Evolutionary conservation across 495 filamentous ascomycete genomes (phyloP).

Genomic region (Neurospora tetrasperma): DNA sequence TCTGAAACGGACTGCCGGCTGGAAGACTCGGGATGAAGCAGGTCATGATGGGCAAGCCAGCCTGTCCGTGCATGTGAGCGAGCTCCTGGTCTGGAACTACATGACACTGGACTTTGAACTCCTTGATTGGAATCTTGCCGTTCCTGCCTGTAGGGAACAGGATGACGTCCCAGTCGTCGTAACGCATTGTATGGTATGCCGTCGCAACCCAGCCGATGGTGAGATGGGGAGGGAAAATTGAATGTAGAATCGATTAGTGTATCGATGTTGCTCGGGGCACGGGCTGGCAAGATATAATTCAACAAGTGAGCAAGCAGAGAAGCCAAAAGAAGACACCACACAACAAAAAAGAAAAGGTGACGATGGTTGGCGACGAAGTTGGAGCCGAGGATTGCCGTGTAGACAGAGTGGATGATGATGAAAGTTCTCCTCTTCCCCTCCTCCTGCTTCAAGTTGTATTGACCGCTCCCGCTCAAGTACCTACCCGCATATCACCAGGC

Average conservation of each 20-base stretch:
- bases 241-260: neutral
- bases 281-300: neutral
- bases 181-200: constrained; percentile 51
- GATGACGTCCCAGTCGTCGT: constrained; percentile 77
- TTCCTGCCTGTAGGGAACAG: constrained; percentile 52
- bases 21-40: constrained; percentile 65
- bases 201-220: neutral
- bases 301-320: neutral
- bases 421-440: neutral
- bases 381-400: neutral
- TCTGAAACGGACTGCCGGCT: constrained; percentile 51
- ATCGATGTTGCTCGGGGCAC: constrained; percentile 7
- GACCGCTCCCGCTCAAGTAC: neutral
- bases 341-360: neutral
- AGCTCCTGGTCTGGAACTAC: constrained; percentile 55
- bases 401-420: neutral
- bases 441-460: neutral
- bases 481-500: neutral
- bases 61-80: constrained; percentile 30
- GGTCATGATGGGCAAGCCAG: constrained; percentile 56
- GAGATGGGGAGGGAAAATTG: neutral
- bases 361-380: neutral
- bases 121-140: constrained; percentile 58
- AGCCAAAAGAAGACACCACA: neutral
- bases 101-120: constrained; percentile 79